Evolutionary conservation across 352 stramenopile species (phyloP).

Genomic region (Phytophthora chlamydospora): DNA sequence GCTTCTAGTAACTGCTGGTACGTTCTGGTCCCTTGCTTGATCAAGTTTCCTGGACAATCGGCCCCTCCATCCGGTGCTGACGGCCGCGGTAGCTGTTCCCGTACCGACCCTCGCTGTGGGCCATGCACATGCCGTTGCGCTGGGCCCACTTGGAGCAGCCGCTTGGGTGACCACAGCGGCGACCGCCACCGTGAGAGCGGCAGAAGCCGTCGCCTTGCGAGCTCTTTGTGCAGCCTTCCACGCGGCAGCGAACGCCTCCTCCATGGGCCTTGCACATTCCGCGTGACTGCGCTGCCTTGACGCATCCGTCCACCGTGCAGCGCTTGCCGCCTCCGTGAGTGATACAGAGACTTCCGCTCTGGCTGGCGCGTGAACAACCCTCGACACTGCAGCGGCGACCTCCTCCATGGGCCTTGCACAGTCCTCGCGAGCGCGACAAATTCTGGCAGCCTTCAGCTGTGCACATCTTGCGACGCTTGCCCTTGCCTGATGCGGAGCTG

Average conservation of each 20-base stretch:
- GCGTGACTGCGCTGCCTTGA: conserved; percentile 79
- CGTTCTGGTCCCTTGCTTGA: conserved; percentile 7
- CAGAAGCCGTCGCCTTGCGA: conserved; percentile 87
- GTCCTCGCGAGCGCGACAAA: conserved; percentile 71
- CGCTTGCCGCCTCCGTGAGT: conserved; percentile 85
- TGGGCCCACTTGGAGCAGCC: conserved; percentile 85
- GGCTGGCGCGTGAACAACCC: conserved; percentile 75
- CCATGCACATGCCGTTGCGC: conserved; percentile 88
- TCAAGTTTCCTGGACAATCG: conserved; percentile 21
- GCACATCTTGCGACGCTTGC: conserved; percentile 85
- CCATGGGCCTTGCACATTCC: conserved; percentile 89
- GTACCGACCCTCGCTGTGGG: conserved; percentile 82
- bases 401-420: conserved; percentile 83
- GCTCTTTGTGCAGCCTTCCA: conserved; percentile 85
- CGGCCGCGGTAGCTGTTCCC: conserved; percentile 82
- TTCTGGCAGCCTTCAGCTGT: conserved; percentile 79
- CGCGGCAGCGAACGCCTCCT: conserved; percentile 78
- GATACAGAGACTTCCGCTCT: conserved; percentile 85
- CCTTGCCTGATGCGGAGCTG: conserved; percentile 37
- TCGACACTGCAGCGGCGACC: conserved; percentile 81
- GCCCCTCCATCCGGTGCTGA: conserved; percentile 45
- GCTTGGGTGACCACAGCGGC: conserved; percentile 71
- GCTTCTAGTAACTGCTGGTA: conserved; percentile 12
- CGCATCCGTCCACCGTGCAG: conserved; percentile 79
- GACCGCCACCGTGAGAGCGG: conserved; percentile 73